These are phyloP conservation scores for Syncephalastrum contaminatum DNA, from an alignment of 371 early-diverging fungal species.

Conservation along the genomic window DNA sequence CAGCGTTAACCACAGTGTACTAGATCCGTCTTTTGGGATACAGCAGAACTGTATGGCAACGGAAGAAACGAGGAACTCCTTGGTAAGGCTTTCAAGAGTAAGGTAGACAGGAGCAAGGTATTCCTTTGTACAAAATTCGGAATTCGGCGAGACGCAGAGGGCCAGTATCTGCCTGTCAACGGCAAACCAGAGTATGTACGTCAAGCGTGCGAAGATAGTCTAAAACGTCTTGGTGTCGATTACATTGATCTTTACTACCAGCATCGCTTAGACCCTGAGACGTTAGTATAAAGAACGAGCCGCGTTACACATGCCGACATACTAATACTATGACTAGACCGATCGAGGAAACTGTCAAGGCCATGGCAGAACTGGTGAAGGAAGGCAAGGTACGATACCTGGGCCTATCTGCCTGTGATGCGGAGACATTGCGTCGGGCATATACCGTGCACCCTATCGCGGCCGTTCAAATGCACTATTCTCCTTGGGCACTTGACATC, in stretches of 20 bases:
- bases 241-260: conserved; percentile 61
- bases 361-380: conserved; percentile 63
- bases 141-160: conserved; percentile 16
- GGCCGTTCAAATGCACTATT: conserved; percentile 59
- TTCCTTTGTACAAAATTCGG: conserved; percentile 49
- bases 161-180: conserved; percentile 22
- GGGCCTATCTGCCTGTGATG: conserved; percentile 60
- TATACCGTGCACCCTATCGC: conserved; percentile 65
- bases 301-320: neutral
- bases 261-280: conserved; percentile 52
- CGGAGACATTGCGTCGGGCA: conserved; percentile 55
- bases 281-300: conserved; percentile 2
- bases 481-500: conserved; percentile 53
- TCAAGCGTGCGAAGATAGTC: conserved; percentile 24
- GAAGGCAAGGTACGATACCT: conserved; percentile 59
- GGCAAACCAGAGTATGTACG: conserved; percentile 53
- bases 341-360: conserved; percentile 58
- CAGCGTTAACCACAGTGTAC: no score
- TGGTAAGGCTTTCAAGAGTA: conserved; percentile 29
- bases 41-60: conserved; percentile 18
- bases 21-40: conserved; percentile 21
- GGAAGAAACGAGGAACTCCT: conserved; percentile 38
- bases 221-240: conserved; percentile 47
- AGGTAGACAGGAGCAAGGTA: conserved; percentile 27
- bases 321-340: conserved; percentile 15